These are phyloP conservation scores for Cryptococcus sp. DNA, from an alignment of 1,284 basidiomycete species.

Conservation along the genomic window DNA sequence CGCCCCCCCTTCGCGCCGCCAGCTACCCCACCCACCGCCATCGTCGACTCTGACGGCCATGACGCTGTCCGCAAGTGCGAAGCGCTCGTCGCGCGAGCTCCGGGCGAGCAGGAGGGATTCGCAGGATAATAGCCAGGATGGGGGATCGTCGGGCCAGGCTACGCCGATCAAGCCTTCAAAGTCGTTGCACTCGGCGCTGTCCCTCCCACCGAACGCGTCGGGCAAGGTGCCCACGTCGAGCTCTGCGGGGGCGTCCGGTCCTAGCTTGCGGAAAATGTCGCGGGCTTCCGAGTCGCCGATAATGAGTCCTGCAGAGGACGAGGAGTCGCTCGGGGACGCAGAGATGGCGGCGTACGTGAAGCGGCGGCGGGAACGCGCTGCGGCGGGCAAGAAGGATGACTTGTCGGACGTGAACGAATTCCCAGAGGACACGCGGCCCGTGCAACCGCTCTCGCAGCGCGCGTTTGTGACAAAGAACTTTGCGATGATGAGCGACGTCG, in stretches of 20 bases:
- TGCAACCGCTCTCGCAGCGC: constrained; percentile 64
- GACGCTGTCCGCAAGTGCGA: constrained; percentile 42
- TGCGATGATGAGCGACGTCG: constrained; percentile 74
- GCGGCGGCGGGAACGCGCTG: constrained; percentile 81
- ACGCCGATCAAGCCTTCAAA: constrained; percentile 38
- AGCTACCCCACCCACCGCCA: constrained; percentile 54
- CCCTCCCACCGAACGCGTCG: constrained; percentile 16
- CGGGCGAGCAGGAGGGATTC: constrained; percentile 20
- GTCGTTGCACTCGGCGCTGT: constrained; percentile 43
- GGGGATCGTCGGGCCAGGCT: constrained; percentile 17
- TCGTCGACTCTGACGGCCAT: constrained; percentile 37
- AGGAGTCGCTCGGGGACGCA: constrained; percentile 85
- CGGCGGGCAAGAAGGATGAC: constrained; percentile 67
- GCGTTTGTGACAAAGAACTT: constrained; percentile 44
- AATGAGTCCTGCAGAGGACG: constrained; percentile 69
- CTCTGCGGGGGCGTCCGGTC: constrained; percentile 34
- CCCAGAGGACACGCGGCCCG: constrained; percentile 80
- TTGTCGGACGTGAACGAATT: constrained; percentile 86
- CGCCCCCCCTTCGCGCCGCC: constrained; percentile 56
- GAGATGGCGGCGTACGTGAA: constrained; percentile 96
- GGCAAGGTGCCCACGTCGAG: constrained; percentile 38
- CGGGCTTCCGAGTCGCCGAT: constrained; percentile 51
- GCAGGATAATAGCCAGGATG: constrained; percentile 14
- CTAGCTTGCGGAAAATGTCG: constrained; percentile 26
- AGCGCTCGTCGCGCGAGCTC: constrained; percentile 30